Evolutionary conservation across 257 asterid genomes (phyloP).

Genomic region (Eucommia ulmoides): DNA sequence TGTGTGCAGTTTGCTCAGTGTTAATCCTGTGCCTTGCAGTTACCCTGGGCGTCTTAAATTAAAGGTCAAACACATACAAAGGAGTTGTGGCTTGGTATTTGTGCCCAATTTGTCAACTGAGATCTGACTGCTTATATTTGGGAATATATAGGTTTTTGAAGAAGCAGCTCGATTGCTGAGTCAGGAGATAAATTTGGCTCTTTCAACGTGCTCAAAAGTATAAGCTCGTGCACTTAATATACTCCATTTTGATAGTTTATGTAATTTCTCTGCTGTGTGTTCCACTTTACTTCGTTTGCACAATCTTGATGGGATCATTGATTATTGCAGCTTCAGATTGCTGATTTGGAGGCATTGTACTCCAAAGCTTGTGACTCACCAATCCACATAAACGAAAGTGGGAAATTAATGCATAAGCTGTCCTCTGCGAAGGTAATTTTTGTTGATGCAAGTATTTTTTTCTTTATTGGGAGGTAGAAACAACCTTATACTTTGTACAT

Average conservation of each 20-base stretch:
- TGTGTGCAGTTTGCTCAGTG: slow-evolving; percentile 44
- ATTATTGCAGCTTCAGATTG: slow-evolving; percentile 32
- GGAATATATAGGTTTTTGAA: slow-evolving; percentile 40
- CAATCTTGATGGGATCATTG: slow-evolving; percentile 1
- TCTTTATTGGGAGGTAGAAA: too few relatives aligned
- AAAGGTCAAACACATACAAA: slow-evolving; percentile 37
- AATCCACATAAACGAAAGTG: slow-evolving; percentile 44
- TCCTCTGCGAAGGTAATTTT: slow-evolving; percentile 61
- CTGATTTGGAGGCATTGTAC: slow-evolving; percentile 54
- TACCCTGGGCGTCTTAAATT: slow-evolving; percentile 45
- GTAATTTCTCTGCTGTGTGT: background rate
- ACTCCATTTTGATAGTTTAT: too few relatives aligned
- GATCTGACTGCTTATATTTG: slow-evolving; percentile 9
- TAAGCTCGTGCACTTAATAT: too few relatives aligned
- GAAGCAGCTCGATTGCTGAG: slow-evolving; percentile 48
- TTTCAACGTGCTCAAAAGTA: slow-evolving; percentile 26
- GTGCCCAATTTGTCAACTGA: slow-evolving; percentile 13
- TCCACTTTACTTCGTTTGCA: slow-evolving; percentile 1
- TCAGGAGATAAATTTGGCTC: slow-evolving; percentile 54
- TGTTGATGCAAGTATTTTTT: too few relatives aligned
- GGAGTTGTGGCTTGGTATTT: slow-evolving; percentile 4
- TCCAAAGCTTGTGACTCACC: slow-evolving; percentile 42
- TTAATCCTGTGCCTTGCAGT: slow-evolving; percentile 41
- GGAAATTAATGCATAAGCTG: slow-evolving; percentile 46
- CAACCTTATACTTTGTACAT: too few relatives aligned